These are phyloP conservation scores for Microdochium bolleyi DNA, from an alignment of 2,329 filamentous ascomycete species.

Conservation along the genomic window DNA sequence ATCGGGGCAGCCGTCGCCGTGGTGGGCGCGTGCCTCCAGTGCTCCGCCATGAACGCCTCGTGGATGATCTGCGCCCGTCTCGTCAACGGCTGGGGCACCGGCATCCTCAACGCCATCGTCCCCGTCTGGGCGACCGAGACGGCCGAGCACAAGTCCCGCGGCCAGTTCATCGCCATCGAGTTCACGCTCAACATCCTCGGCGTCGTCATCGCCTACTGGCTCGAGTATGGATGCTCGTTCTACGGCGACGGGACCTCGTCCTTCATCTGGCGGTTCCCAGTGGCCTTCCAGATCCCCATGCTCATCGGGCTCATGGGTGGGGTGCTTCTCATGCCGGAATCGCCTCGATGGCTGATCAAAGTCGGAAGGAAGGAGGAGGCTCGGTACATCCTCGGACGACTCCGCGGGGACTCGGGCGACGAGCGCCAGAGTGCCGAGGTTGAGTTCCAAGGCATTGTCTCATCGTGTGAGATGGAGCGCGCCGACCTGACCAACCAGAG, in stretches of 20 bases:
- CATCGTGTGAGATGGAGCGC: slow-evolving; percentile 53
- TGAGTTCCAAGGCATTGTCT: slow-evolving; percentile 62
- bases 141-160: slow-evolving; percentile 58
- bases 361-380: slow-evolving; percentile 60
- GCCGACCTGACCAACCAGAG: slow-evolving; percentile 49
- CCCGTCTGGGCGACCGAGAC: slow-evolving; percentile 68
- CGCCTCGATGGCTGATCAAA: slow-evolving; percentile 60
- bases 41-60: slow-evolving; percentile 53
- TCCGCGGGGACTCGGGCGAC: slow-evolving; percentile 50
- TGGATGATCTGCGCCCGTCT: slow-evolving; percentile 64
- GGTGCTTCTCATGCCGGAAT: slow-evolving; percentile 64
- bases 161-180: slow-evolving; percentile 63
- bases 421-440: slow-evolving; percentile 46
- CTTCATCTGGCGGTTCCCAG: slow-evolving; percentile 60
- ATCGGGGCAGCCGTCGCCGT: slow-evolving; percentile 49
- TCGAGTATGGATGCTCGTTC: slow-evolving; percentile 51
- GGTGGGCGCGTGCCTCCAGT: slow-evolving; percentile 56
- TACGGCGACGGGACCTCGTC: slow-evolving; percentile 48
- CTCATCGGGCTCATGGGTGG: slow-evolving; percentile 45
- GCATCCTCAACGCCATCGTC: slow-evolving; percentile 62
- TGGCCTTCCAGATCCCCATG: slow-evolving; percentile 62
- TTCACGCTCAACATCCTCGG: slow-evolving; percentile 69
- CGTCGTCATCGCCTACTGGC: slow-evolving; percentile 57
- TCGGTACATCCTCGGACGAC: slow-evolving; percentile 52
- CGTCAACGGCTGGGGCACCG: slow-evolving; percentile 59